Conservation (phyloP, 2,329 filamentous ascomycete genomes). For the Botrytis fabae region DNA sequence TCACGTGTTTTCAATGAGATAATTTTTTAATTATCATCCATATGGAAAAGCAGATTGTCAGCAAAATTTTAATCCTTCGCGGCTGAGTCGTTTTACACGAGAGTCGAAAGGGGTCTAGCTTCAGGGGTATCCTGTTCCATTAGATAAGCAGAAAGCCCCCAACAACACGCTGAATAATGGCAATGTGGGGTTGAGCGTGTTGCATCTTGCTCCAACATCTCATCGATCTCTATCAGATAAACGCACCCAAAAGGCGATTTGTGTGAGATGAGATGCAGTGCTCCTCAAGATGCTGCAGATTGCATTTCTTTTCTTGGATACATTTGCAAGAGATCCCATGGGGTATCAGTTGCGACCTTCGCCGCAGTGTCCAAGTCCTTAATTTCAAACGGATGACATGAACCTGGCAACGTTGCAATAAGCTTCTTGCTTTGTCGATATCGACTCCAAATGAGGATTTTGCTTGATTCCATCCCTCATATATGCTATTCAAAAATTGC, state of each 20-base stretch:
- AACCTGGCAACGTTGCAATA: slow-evolving; percentile 20
- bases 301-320: background rate
- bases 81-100: slow-evolving; percentile 12
- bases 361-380: slow-evolving; percentile 2
- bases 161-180: background rate
- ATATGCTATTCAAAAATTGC: background rate
- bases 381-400: slow-evolving; percentile 2
- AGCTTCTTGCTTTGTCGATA: background rate
- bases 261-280: background rate
- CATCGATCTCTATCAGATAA: background rate
- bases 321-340: background rate
- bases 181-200: background rate
- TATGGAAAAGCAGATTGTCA: background rate
- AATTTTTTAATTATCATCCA: background rate
- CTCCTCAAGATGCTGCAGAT: background rate
- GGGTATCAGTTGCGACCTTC: background rate
- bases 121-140: background rate
- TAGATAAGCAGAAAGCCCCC: slow-evolving; percentile 10
- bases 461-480: background rate
- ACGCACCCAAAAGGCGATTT: background rate
- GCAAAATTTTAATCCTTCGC: slow-evolving; percentile 19
- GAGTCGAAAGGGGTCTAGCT: slow-evolving; percentile 15
- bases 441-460: background rate
- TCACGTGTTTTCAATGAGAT: background rate
- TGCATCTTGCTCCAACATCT: background rate